Evolutionary conservation across 2,329 filamentous ascomycete genomes (phyloP), one percentile per base, ranked within the genome.

Genomic region (Colletotrichum orbiculare): DNA sequence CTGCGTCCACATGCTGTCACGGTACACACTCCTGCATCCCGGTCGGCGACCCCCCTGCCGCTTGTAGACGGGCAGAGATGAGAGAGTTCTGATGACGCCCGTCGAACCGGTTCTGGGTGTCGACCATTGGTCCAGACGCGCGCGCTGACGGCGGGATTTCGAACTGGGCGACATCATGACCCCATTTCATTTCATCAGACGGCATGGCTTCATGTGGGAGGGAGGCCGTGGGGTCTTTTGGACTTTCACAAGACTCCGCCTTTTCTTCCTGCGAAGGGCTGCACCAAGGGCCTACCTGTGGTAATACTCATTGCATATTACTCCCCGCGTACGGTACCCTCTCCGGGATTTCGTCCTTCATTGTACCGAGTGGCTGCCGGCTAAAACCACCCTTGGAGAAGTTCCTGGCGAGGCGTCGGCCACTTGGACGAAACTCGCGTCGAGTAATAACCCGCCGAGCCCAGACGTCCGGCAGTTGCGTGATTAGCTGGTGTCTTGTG

Each of bases 381-480:
- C 25, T 25, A 25, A 25, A 25, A 25, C 25, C 25, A 25, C 25
- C 4, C 25, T 25, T 25, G 25, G 25, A 25, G 25, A 25, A 25
- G 25, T 25, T 25, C 25, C 25, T 25, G 25, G 25, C 25, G 25
- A 25, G 25, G 25, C 25, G 25, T 25, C 25, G 25, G 3, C 25
- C 25, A 35, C 57, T 41, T 45, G 48, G 49, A 60, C 62, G 62
- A 55, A 61, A 65, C 62, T 35, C 37, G 60, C 49, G 47, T 50
- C 46, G 9, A 25, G 25, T 25, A 25, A 55, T 50, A 42, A 46
- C 37, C 49, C 41, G 48, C 48, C 33, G 54, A 46, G 56, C 33
- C 52, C 8, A 42, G 50, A 46, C 50, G 50, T 38, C 33, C 62
- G 62, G 62, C 57, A 61, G 52, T 65, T 65, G 50, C 46, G 54